A percentile compares a stretch with the other conserved stretches of the same genome.
Conservation (phyloP, 768 basidiomycete genomes). For the Lactifluus hygrophoroides region DNA sequence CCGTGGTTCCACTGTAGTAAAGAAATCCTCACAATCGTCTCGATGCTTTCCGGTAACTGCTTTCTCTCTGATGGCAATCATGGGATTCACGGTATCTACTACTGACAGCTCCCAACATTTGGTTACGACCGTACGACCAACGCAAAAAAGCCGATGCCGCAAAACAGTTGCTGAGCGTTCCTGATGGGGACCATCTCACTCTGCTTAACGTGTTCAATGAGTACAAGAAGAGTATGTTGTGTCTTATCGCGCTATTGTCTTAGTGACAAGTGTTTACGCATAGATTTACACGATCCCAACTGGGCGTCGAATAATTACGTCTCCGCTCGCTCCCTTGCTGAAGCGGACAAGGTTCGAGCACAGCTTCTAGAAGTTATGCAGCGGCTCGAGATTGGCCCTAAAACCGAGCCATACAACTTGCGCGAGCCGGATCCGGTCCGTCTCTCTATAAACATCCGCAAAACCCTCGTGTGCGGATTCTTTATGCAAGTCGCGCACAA, state of each 20-base stretch:
- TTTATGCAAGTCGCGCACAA: constrained; percentile 98
- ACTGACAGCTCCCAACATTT: constrained; percentile 80
- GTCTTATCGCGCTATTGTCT: background rate
- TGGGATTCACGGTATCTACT: background rate
- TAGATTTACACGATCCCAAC: constrained; percentile 49
- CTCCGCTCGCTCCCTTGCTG: constrained; percentile 68
- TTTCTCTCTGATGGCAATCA: background rate
- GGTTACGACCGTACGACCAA: constrained; percentile 82
- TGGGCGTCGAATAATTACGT: constrained; percentile 93
- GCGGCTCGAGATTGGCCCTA: constrained; percentile 68
- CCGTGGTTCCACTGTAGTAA: constrained; percentile 95
- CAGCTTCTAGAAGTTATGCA: constrained; percentile 92
- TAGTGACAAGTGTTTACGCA: background rate
- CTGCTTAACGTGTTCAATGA: constrained; percentile 93
- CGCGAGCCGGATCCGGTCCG: constrained; percentile 34
- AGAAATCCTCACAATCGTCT: constrained; percentile 89
- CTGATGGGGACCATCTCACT: constrained; percentile 92
- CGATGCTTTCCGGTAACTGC: constrained; percentile 84
- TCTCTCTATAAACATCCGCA: constrained; percentile 66
- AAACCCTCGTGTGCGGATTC: constrained; percentile 84
- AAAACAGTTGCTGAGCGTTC: constrained; percentile 80
- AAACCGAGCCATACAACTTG: constrained; percentile 56
- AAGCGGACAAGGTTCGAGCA: constrained; percentile 88
- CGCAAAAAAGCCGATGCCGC: constrained; percentile 89
- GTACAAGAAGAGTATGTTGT: constrained; percentile 64